phyloP scores from a whole-genome alignment of 2,329 filamentous ascomycete genomes.

The Fusarium buharicum region DNA sequence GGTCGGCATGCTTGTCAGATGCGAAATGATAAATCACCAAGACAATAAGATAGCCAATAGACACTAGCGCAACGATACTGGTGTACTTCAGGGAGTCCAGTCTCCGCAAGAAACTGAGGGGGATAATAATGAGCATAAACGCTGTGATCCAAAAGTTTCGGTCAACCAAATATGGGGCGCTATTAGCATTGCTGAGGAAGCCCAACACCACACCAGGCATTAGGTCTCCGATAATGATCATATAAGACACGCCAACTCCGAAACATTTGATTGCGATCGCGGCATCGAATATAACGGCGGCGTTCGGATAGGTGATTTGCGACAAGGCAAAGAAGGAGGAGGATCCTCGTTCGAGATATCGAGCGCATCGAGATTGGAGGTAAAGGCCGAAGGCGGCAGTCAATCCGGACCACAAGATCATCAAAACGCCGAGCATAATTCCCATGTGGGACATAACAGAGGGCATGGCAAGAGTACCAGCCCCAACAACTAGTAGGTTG shows the following conservation, averaged over 20 bases:
- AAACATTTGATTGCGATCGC: slow-evolving; percentile 99
- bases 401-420: slow-evolving; percentile 91
- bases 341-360: slow-evolving; percentile 88
- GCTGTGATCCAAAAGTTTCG: slow-evolving; percentile 97
- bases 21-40: slow-evolving; percentile 93
- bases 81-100: slow-evolving; percentile 98
- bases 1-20: slow-evolving; percentile 78
- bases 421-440: slow-evolving; percentile 81
- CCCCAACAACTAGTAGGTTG: slow-evolving; percentile 77
- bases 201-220: slow-evolving; percentile 95
- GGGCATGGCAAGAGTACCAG: slow-evolving; percentile 95
- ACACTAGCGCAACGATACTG: slow-evolving; percentile 87
- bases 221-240: slow-evolving; percentile 98
- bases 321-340: slow-evolving; percentile 97
- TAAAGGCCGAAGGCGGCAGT: slow-evolving; percentile 94
- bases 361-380: slow-evolving; percentile 90
- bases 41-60: slow-evolving; percentile 93
- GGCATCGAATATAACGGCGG: slow-evolving; percentile 92
- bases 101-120: slow-evolving; percentile 88
- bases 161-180: slow-evolving; percentile 79
- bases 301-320: slow-evolving; percentile 96
- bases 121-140: slow-evolving; percentile 97
- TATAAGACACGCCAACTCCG: slow-evolving; percentile 94
- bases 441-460: slow-evolving; percentile 95
- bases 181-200: slow-evolving; percentile 73